Evolutionary conservation across 23 red algal species (phyloP).

Genomic region (Agarophyton chilense): DNA sequence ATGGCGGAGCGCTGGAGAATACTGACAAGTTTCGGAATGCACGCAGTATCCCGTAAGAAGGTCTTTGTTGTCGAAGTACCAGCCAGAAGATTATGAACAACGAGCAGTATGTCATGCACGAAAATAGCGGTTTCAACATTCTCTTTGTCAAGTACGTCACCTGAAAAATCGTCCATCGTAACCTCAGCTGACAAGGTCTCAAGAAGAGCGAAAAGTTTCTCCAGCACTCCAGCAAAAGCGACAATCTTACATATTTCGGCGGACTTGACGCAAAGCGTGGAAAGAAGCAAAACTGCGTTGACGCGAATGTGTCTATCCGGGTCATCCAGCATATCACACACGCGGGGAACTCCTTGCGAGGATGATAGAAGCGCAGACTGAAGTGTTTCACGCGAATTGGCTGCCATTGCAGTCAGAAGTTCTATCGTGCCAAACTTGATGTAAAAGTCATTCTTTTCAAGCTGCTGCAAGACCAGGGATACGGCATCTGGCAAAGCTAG

Average conservation of each 20-base stretch:
- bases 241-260: slow-evolving; percentile 92
- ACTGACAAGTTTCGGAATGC: slow-evolving; percentile 72
- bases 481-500: slow-evolving; percentile 57
- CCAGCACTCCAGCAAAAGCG: slow-evolving; percentile 84
- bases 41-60: slow-evolving; percentile 87
- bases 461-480: slow-evolving; percentile 68
- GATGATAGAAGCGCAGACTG: slow-evolving; percentile 65
- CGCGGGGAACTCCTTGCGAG: slow-evolving; percentile 58
- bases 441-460: slow-evolving; percentile 82
- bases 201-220: slow-evolving; percentile 81
- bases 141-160: slow-evolving; percentile 39
- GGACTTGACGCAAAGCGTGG: slow-evolving; percentile 55
- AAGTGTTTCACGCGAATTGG: slow-evolving; percentile 37
- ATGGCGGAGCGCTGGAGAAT: slow-evolving; percentile 49
- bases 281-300: slow-evolving; percentile 78
- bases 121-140: slow-evolving; percentile 60
- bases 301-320: slow-evolving; percentile 72
- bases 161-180: slow-evolving; percentile 35
- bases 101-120: slow-evolving; percentile 75
- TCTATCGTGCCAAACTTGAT: slow-evolving; percentile 86
- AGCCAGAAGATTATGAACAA: slow-evolving; percentile 68
- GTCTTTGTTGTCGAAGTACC: slow-evolving; percentile 69
- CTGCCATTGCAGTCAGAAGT: slow-evolving; percentile 75
- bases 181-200: slow-evolving; percentile 12
- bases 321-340: slow-evolving; percentile 82